These are phyloP conservation scores for Ganoderma sinense DNA, from an alignment of 1,284 basidiomycete species.

Conservation along the genomic window DNA sequence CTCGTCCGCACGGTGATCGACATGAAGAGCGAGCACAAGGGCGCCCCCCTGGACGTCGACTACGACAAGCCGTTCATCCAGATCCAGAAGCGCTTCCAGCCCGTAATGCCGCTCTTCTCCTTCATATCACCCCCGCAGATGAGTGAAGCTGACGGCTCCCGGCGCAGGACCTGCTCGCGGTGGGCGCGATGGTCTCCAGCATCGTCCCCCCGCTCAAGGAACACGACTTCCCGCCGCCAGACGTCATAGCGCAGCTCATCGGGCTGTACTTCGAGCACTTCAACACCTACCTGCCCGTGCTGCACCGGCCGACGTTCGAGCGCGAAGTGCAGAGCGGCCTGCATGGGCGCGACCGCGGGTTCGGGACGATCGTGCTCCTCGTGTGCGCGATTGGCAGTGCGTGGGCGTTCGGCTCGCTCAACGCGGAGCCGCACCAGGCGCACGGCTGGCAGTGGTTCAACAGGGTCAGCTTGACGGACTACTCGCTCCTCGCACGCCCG, in stretches of 20 bases:
- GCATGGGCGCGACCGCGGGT: conserved; percentile 64
- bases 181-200: neutral
- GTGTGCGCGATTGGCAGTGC: conserved; percentile 76
- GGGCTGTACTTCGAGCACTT: conserved; percentile 72
- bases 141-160: neutral
- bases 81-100: neutral
- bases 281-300: conserved; percentile 71
- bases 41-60: neutral
- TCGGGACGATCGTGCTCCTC: conserved; percentile 73
- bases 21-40: conserved; percentile 51
- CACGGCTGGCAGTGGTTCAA: conserved; percentile 79
- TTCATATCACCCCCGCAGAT: neutral
- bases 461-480: conserved; percentile 63
- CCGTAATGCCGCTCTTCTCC: neutral
- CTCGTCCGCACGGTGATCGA: conserved; percentile 72
- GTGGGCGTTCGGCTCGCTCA: neutral
- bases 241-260: conserved; percentile 68
- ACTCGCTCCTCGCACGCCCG: conserved; percentile 63
- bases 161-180: neutral
- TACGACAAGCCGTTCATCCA: neutral
- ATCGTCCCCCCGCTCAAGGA: neutral
- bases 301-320: conserved; percentile 83
- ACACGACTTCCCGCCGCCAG: conserved; percentile 52
- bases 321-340: conserved; percentile 57
- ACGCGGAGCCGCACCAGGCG: conserved; percentile 53